Conservation (phyloP, 345 rosid genomes). For the Populus simonii region DNA sequence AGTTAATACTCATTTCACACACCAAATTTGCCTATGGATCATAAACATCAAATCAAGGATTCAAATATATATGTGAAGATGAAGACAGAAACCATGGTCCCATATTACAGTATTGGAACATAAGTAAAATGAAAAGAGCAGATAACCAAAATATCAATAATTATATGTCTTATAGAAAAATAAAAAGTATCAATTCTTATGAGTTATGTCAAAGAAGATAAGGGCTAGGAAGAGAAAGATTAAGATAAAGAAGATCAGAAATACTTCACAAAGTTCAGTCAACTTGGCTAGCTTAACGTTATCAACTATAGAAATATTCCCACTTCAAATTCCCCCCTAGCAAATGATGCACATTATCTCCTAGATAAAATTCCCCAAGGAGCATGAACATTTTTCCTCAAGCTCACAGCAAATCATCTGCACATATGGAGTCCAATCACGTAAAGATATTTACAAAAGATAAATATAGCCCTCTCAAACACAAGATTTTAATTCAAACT, state of each 20-base stretch:
- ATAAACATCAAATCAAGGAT: background rate
- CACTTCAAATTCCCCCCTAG: constrained; percentile 21
- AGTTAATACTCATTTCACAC: background rate
- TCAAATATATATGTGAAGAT: background rate
- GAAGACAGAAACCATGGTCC: background rate
- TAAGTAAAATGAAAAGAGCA: background rate
- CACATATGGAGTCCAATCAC: constrained; percentile 46
- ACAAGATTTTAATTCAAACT: background rate
- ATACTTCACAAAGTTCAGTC: constrained; percentile 6
- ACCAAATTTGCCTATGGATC: background rate
- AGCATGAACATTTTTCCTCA: constrained; percentile 41
- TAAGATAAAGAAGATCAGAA: constrained; percentile 3
- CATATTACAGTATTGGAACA: background rate
- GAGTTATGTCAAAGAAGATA: background rate
- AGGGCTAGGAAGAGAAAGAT: background rate
- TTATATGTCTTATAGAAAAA: background rate
- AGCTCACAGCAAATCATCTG: constrained; percentile 57
- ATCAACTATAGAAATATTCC: constrained; percentile 15
- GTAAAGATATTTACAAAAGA: constrained; percentile 26
- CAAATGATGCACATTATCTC: constrained; percentile 16
- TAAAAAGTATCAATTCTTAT: constrained; percentile 1
- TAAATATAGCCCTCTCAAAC: constrained; percentile 7
- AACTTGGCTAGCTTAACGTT: constrained; percentile 14
- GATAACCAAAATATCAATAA: background rate
- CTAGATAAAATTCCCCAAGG: constrained; percentile 27